These are phyloP conservation scores for Pichia paraexigua DNA, from an alignment of 805 yeast genomes.

Conservation along the genomic window DNA sequence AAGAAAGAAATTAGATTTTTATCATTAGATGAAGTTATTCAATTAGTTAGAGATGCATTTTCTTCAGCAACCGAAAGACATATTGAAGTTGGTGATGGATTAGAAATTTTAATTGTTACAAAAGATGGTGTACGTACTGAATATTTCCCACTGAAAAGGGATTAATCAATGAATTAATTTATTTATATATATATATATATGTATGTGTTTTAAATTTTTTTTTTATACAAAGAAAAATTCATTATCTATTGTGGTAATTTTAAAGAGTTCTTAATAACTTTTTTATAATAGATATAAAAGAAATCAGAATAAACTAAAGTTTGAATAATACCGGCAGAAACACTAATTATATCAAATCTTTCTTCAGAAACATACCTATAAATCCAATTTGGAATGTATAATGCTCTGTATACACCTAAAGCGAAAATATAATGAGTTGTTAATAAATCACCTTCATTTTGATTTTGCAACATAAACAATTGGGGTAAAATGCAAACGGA, in stretches of 20 bases:
- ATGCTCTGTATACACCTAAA: slow-evolving; percentile 79
- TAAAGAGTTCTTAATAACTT: slow-evolving; percentile 72
- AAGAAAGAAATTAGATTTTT: slow-evolving; percentile 58
- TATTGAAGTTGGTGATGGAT: slow-evolving; percentile 95
- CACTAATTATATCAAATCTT: slow-evolving; percentile 59
- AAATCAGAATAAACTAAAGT: slow-evolving; percentile 89
- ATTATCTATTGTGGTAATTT: slow-evolving; percentile 38
- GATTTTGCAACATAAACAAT: slow-evolving; percentile 77
- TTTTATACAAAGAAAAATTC: not conserved
- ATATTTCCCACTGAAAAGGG: slow-evolving; percentile 80
- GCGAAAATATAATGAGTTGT: slow-evolving; percentile 93
- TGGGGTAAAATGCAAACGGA: slow-evolving; percentile 90
- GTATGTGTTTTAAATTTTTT: too few species aligned
- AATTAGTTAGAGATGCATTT: slow-evolving; percentile 88
- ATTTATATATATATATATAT: not conserved
- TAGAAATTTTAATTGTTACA: slow-evolving; percentile 84
- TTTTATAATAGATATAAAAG: slow-evolving; percentile 81
- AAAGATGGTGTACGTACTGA: slow-evolving; percentile 87
- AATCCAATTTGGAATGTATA: slow-evolving; percentile 92
- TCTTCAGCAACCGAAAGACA: slow-evolving; percentile 97
- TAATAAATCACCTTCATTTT: slow-evolving; percentile 80
- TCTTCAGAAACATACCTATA: slow-evolving; percentile 69
- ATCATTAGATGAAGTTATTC: slow-evolving; percentile 74
- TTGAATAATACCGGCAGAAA: slow-evolving; percentile 77
- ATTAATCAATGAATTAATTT: slow-evolving; percentile 33